Conservation (phyloP, 2,329 filamentous ascomycete genomes). For the Didymella pomorum region DNA sequence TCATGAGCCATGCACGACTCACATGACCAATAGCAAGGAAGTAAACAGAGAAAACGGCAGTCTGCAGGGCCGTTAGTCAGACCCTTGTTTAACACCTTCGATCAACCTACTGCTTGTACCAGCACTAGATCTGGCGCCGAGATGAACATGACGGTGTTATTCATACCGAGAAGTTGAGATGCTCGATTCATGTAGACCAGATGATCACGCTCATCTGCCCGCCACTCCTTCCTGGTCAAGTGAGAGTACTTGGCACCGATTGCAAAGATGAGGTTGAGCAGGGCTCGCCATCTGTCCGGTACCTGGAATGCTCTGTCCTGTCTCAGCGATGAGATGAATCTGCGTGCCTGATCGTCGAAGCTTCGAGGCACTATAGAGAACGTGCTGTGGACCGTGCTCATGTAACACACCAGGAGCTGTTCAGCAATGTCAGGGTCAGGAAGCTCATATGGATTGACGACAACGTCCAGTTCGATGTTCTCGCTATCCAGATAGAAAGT, state of each 20-base stretch:
- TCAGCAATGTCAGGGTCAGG: constrained; percentile 45
- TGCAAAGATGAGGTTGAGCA: constrained; percentile 54
- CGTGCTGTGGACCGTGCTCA: constrained; percentile 47
- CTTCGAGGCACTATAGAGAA: constrained; percentile 40
- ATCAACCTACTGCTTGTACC: constrained; percentile 47
- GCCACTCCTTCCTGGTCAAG: constrained; percentile 40
- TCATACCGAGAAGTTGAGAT: constrained; percentile 35
- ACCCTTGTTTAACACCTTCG: constrained; percentile 15
- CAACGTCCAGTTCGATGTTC: constrained; percentile 34
- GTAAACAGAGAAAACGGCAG: constrained; percentile 36
- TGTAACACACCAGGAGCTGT: constrained; percentile 47
- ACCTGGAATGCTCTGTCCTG: constrained; percentile 21
- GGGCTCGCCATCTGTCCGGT: constrained; percentile 45
- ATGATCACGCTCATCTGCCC: constrained; percentile 46
- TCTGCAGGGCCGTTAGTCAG: constrained; percentile 14
- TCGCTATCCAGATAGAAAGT: constrained; percentile 50
- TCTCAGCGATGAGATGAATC: constrained; percentile 23
- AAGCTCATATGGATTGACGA: constrained; percentile 40
- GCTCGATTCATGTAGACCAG: constrained; percentile 49
- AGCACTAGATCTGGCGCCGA: constrained; percentile 47
- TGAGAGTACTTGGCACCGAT: constrained; percentile 52
- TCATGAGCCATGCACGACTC: constrained; percentile 47
- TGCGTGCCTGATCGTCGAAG: constrained; percentile 34
- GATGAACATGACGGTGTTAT: constrained; percentile 29
- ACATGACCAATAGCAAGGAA: constrained; percentile 40